These are phyloP conservation scores for Pholiota microspora DNA, from an alignment of 768 basidiomycete species.

Conservation along the genomic window DNA sequence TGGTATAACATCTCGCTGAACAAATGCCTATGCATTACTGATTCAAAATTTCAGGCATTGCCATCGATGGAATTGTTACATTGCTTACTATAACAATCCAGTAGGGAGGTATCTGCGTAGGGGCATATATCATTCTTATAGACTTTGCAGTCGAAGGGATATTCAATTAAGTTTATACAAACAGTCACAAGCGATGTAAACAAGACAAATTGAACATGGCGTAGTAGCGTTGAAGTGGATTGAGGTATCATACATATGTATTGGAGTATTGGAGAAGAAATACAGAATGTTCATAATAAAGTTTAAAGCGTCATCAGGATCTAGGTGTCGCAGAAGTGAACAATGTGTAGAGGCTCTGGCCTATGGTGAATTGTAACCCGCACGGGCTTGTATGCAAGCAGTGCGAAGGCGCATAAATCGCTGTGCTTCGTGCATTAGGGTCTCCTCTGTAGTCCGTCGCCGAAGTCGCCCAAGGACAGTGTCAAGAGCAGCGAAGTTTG, in stretches of 20 bases:
- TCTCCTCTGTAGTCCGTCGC: slow-evolving; percentile 37
- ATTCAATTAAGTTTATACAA: slow-evolving; percentile 2
- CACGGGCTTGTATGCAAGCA: slow-evolving; percentile 6
- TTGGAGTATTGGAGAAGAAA: background rate
- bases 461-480: slow-evolving; percentile 62
- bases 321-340: too few relatives aligned
- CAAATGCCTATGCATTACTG: background rate
- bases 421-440: slow-evolving; percentile 23
- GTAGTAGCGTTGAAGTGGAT: background rate
- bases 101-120: slow-evolving; percentile 2
- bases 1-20: slow-evolving; percentile 7
- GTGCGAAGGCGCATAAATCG: background rate
- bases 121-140: slow-evolving; percentile 12
- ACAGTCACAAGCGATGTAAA: slow-evolving; percentile 2
- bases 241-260: slow-evolving; percentile 11
- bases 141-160: background rate
- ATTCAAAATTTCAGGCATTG: slow-evolving; percentile 40
- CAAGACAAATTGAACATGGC: background rate
- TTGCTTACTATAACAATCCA: slow-evolving; percentile 51
- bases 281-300: background rate
- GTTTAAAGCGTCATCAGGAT: background rate
- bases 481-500: slow-evolving; percentile 82
- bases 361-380: too few relatives aligned
- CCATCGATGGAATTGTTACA: slow-evolving; percentile 55
- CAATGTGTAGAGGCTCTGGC: too few relatives aligned